Evolutionary conservation across 495 filamentous ascomycete species (phyloP), one percentile per base, ranked within the genome.

Genomic region (Penicillium cosmopolitanum): DNA sequence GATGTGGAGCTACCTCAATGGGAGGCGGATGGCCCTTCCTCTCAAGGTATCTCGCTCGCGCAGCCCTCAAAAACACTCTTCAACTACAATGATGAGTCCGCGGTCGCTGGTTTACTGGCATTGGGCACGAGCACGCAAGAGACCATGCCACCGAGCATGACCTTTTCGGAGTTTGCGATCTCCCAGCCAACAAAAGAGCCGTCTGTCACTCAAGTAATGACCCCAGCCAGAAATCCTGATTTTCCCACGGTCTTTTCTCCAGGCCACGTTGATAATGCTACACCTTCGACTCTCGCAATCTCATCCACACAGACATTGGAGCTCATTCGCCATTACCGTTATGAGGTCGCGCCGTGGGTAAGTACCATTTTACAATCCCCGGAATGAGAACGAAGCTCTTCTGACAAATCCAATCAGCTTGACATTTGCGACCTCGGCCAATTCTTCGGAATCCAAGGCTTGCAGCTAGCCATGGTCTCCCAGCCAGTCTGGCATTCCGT

Each of bases 291-390:
- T 16, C 13, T 31, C 25, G 51, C 50, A 12, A 12, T 63, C 3
- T 56, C 67, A 16, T 51, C 68, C 3, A 64, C 57, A 0, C 56
- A 65, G 21, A 66, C 50, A 18, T 60, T 73, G 15, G 63, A 69
- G n/a, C 62, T 73, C 18, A 53, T 76, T 25, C 70, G 70, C 8
- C 64, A 74, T 46, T 76, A 73, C 63, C 70, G 69, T 13, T 76
- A 76, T 55, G 54, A 71, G 33, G 63, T 76, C 40, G 73, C 73
- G 4, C 60, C 70, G 18, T 76, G 73, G 73, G 73, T 76, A 60
- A 50, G 70, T 47, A 23, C 23, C 4, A 13, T 19, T 9, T 23
- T 1, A 51, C 15, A 31, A 31, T 9, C 5, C 28, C 4, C 28
- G 8, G 28, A 31, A 31, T 31, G 28, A 31, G 8, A 31, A 31